A percentile compares a stretch with the other conserved stretches of the same genome.
These are phyloP conservation scores for Rhynchosporium graminicola DNA, from an alignment of 2,329 filamentous ascomycete genomes.

Conservation along the genomic window DNA sequence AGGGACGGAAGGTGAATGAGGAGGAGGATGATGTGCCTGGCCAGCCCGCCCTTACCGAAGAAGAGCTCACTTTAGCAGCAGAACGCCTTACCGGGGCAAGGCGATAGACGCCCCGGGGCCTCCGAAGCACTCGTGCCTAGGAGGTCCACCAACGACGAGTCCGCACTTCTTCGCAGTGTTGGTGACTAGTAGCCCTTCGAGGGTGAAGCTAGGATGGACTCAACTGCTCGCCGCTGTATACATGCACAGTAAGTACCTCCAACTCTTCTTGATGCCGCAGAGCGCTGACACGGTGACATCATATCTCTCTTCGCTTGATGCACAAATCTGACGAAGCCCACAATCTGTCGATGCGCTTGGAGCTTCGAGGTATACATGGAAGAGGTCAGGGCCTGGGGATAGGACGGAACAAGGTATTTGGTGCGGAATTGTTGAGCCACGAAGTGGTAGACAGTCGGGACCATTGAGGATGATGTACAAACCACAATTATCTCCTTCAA, in stretches of 20 bases:
- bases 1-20: background rate
- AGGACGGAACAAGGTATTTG: constrained; percentile 6
- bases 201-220: constrained; percentile 19
- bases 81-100: constrained; percentile 13
- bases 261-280: constrained; percentile 6
- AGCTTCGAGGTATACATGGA: constrained; percentile 6
- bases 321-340: constrained; percentile 5
- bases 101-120: constrained; percentile 13
- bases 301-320: constrained; percentile 6
- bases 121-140: constrained; percentile 14
- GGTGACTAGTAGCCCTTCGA: constrained; percentile 18
- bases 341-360: constrained; percentile 5
- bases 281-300: constrained; percentile 5
- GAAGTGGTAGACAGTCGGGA: constrained; percentile 1
- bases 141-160: constrained; percentile 16
- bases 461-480: constrained; percentile 7
- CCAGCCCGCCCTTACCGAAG: background rate
- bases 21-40: background rate
- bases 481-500: constrained; percentile 6
- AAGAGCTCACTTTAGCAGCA: constrained; percentile 13
- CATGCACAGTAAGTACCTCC: constrained; percentile 5
- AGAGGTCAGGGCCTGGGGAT: constrained; percentile 1
- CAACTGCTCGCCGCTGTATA: constrained; percentile 12
- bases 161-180: constrained; percentile 16
- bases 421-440: constrained; percentile 7